Evolutionary conservation across 306 rosid species (phyloP), one percentile per base, ranked within the genome.

Genomic region (Spatholobus suberectus): DNA sequence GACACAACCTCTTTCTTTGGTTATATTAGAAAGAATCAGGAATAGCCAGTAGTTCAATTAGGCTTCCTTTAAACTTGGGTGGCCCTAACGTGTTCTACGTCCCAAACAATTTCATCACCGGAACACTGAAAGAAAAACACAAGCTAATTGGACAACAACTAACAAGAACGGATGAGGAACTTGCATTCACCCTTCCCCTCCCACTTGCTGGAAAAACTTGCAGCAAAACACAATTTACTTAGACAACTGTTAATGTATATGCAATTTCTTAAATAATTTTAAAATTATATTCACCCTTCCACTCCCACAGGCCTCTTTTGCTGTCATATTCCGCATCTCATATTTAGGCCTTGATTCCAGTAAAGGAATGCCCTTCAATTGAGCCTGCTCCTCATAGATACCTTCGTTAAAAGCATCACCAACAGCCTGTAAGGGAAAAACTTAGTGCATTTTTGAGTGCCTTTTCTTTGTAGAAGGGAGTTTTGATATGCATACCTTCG

Each of bases 301-400:
- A 81, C 82, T 88, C 67, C 94, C 96, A 82, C 93, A 96, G 86
- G 97, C 98, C 79, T 93, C 97, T 85, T 87, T 96, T 63, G 98
- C 99, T 75, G 91, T 83, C 91, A 94, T 96, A 86, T 90, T 94
- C 75, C 97, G 93, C 99, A 96, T 92, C 88, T 92, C 92, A 82
- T 96, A 94, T 87, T 91, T 94, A 62, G 99, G 98, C 87, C 93
- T 92, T 15, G 99, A 96, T 86, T 92, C 99, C 79, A 96, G 90
- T 41, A 93, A 90, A 11, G 99, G 99, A 78, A 96, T 92, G 82
- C 97, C 89, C 88, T 37, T 93, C 78, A 94, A 74, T 77, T 92
- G 93, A 26, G 93, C 98, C 73, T 96, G 99, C 70, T 91, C 98
- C 77, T 96, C 99, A 63, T 93, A 96, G 37, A 96, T 82, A 69